A percentile compares a stretch with the other conserved stretches of the same genome.
Conservation (phyloP, 306 rosid genomes). For the Acacia acuminata region DNA sequence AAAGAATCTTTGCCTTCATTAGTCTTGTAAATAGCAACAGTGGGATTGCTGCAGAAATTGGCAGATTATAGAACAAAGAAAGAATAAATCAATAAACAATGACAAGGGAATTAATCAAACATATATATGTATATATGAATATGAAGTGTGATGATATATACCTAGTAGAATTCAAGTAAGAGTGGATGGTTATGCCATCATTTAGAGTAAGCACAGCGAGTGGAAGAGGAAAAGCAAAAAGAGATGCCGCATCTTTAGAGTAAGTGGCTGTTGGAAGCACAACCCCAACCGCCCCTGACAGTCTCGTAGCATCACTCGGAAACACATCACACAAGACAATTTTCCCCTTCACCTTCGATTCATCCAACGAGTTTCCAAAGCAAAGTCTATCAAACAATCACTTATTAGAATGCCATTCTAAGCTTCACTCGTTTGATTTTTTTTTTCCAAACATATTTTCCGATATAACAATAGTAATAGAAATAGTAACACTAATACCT, state of each 20-base stretch:
- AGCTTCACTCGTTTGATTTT: background rate
- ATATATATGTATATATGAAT: background rate
- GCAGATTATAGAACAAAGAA: background rate
- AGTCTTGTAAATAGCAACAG: no score
- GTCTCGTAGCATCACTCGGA: rapidly evolving
- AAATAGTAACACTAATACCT: background rate
- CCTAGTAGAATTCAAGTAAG: background rate
- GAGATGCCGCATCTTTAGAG: background rate
- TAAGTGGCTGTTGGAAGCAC: background rate
- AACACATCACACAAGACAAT: slow-evolving; percentile 41
- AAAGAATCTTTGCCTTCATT: no score
- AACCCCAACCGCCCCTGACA: slow-evolving; percentile 30
- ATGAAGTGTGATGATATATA: background rate
- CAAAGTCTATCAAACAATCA: slow-evolving; percentile 21
- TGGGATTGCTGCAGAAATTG: background rate
- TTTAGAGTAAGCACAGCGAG: slow-evolving; percentile 4
- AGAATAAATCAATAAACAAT: background rate
- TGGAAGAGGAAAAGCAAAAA: background rate
- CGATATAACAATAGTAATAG: background rate
- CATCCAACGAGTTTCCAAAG: background rate
- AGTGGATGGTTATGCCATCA: background rate
- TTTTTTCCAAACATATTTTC: background rate
- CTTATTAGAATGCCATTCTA: background rate
- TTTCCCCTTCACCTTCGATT: slow-evolving; percentile 35
- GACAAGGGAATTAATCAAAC: background rate